Conservation (phyloP, 805 yeast species). For the Ogataea nakhonphanomensis region DNA sequence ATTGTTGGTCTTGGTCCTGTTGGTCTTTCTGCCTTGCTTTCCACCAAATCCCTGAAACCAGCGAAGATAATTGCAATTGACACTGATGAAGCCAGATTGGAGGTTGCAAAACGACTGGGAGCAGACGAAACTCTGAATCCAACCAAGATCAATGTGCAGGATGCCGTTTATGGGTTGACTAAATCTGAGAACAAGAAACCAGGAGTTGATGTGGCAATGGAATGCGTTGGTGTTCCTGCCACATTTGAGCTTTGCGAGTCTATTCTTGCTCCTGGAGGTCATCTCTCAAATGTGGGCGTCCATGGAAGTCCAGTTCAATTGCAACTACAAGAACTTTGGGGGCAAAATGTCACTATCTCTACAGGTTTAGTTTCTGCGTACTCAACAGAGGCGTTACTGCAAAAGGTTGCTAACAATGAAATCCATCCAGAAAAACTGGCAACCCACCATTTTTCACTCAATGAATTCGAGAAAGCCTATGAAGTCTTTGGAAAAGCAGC, state of each 20-base stretch:
- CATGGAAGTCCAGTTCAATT: conserved; percentile 43
- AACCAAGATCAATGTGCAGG: conserved; percentile 39
- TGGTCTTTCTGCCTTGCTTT: conserved; percentile 59
- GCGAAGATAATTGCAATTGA: conserved; percentile 54
- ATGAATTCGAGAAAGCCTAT: conserved; percentile 57
- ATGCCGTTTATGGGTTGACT: conserved; percentile 34
- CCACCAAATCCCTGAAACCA: conserved; percentile 54
- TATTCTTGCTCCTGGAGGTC: conserved; percentile 55
- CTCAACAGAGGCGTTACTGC: conserved; percentile 38
- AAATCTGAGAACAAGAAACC: conserved; percentile 33
- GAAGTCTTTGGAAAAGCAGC: conserved; percentile 54
- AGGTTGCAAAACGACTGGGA: conserved; percentile 55
- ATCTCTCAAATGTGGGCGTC: conserved; percentile 63
- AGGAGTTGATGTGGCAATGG: conserved; percentile 60
- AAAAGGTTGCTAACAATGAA: conserved; percentile 34
- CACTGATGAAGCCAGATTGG: conserved; percentile 54
- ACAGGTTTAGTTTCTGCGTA: conserved; percentile 51
- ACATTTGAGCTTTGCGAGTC: conserved; percentile 59
- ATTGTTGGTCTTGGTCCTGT: conserved; percentile 70
- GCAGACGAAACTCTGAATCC: conserved; percentile 59
- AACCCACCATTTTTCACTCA: conserved; percentile 55
- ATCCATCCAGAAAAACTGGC: conserved; percentile 51
- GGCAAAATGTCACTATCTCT: conserved; percentile 40
- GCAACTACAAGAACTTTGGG: conserved; percentile 44
- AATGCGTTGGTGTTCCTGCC: conserved; percentile 63